A percentile compares a stretch with the other conserved stretches of the same genome.
Evolutionary conservation across 345 rosid species (phyloP).

Genomic region (Noccaea bulbosa): DNA sequence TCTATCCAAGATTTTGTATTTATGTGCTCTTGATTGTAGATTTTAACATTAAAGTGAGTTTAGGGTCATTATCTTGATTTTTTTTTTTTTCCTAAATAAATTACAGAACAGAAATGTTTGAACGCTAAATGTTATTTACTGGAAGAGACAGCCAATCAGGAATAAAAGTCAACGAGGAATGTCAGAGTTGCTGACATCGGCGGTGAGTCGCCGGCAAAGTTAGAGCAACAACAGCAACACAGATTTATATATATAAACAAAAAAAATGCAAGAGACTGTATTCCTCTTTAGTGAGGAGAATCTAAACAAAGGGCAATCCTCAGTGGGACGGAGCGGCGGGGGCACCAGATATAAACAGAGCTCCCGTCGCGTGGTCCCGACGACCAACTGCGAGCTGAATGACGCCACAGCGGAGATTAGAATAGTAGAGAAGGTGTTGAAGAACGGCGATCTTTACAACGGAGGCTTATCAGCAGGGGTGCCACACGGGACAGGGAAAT

Average conservation of each 20-base stretch:
- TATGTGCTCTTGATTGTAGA: constrained; percentile 7
- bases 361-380: constrained; percentile 44
- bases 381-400: constrained; percentile 22
- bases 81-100: background rate
- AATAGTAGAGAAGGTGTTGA: constrained; percentile 51
- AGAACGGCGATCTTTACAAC: constrained; percentile 70
- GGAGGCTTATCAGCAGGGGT: constrained; percentile 55
- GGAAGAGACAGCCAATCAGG: constrained; percentile 23
- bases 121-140: constrained; percentile 14
- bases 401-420: constrained; percentile 32
- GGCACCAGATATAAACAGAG: constrained; percentile 36
- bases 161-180: constrained; percentile 31
- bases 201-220: constrained; percentile 11
- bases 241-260: background rate
- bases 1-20: background rate
- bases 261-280: constrained; percentile 44
- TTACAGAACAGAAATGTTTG: constrained; percentile 27
- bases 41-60: background rate
- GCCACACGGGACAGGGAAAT: constrained; percentile 72
- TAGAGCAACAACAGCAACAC: constrained; percentile 8
- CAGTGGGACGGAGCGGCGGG: constrained; percentile 19
- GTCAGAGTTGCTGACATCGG: constrained; percentile 21
- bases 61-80: background rate
- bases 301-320: constrained; percentile 41
- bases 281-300: constrained; percentile 42